Percentiles rank a stretch among this genome's conserved stretches.
Conservation (phyloP, 2,329 filamentous ascomycete genomes). For the Colletotrichum neosansevieriae region DNA sequence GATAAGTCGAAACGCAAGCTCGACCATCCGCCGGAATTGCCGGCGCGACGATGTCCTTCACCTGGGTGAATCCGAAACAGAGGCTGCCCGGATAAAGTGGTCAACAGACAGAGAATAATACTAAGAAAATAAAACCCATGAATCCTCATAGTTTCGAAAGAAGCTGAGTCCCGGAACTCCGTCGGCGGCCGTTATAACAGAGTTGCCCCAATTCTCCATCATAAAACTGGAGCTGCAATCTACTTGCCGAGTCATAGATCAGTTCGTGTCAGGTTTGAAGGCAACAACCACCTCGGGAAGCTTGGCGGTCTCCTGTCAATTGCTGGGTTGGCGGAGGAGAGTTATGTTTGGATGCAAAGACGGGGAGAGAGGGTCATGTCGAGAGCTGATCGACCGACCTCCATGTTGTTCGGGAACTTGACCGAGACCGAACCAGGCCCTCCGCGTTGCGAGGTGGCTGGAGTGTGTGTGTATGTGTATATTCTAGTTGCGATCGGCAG, state of each 20-base stretch:
- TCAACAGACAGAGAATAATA: background rate
- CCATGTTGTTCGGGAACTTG: conserved; percentile 3
- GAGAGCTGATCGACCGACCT: background rate
- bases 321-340: background rate
- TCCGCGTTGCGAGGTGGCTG: background rate
- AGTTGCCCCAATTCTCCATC: conserved; percentile 19
- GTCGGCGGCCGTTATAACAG: conserved; percentile 2
- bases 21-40: conserved; percentile 5
- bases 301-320: conserved; percentile 3
- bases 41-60: background rate
- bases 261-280: conserved; percentile 32
- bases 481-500: conserved; percentile 1
- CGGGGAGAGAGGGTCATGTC: conserved; percentile 6
- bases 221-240: conserved; percentile 33
- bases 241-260: conserved; percentile 32
- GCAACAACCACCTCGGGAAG: background rate
- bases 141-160: conserved; percentile 15
- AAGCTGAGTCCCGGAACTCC: conserved; percentile 20
- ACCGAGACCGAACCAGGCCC: conserved; percentile 16
- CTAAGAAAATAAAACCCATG: background rate
- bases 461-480: background rate
- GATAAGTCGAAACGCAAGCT: background rate
- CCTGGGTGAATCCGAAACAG: conserved; percentile 22
- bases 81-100: conserved; percentile 4
- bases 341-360: conserved; percentile 1